phyloP scores from a whole-genome alignment of 306 rosid species.

The Cucurbita maxima region DNA sequence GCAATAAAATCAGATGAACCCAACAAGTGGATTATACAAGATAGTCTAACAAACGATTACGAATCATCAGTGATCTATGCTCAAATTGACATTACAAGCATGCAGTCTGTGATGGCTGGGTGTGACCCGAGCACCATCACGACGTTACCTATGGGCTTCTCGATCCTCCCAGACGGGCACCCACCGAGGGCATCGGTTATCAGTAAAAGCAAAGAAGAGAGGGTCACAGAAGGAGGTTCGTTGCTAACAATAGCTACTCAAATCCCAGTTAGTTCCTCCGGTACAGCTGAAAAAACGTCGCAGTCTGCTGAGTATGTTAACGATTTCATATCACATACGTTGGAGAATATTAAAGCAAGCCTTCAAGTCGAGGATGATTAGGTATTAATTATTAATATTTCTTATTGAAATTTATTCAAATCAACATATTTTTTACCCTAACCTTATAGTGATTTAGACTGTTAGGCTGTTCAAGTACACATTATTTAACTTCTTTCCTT shows the following conservation, averaged over 20 bases:
- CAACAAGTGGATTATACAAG: constrained; percentile 76
- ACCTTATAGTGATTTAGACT: not conserved
- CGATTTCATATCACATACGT: constrained; percentile 61
- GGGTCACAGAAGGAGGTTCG: constrained; percentile 65
- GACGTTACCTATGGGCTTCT: constrained; percentile 67
- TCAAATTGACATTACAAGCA: constrained; percentile 52
- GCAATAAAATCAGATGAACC: constrained; percentile 55
- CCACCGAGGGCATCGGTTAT: constrained; percentile 74
- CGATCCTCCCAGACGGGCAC: constrained; percentile 69
- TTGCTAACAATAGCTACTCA: constrained; percentile 76
- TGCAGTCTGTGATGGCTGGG: constrained; percentile 81
- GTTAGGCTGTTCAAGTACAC: not conserved
- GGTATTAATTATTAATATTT: not conserved
- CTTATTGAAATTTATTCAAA: not conserved
- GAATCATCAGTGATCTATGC: constrained; percentile 88
- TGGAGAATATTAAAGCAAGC: constrained; percentile 68
- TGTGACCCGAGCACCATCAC: constrained; percentile 67
- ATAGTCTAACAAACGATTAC: constrained; percentile 59
- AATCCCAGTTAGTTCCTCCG: constrained; percentile 54
- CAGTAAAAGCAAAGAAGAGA: constrained; percentile 55
- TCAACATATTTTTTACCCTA: not conserved
- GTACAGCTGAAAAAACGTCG: constrained; percentile 54
- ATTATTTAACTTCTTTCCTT: not conserved
- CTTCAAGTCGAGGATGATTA: constrained; percentile 82
- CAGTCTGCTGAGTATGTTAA: constrained; percentile 73